These are phyloP conservation scores for Heliocybe sulcata DNA, from an alignment of 1,284 basidiomycete genomes.

Conservation along the genomic window DNA sequence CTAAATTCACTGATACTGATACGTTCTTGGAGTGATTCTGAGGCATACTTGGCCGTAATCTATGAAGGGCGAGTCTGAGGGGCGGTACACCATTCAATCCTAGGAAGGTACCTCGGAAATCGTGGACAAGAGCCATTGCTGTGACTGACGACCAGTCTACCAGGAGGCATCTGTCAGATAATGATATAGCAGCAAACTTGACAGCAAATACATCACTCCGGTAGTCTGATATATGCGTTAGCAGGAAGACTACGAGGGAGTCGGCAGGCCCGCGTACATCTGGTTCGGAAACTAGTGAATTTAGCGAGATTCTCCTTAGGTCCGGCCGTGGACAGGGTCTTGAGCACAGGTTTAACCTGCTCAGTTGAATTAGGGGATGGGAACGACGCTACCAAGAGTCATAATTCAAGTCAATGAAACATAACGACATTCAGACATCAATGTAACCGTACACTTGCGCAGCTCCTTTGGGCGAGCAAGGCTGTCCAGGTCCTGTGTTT, in stretches of 20 bases:
- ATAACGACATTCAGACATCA: background rate
- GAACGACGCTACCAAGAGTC: slow-evolving; percentile 36
- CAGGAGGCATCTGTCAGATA: slow-evolving; percentile 2
- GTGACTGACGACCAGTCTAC: slow-evolving; percentile 74
- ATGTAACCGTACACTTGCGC: slow-evolving; percentile 28
- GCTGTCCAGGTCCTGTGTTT: slow-evolving; percentile 56
- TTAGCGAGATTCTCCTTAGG: slow-evolving; percentile 63
- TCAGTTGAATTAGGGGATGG: slow-evolving; percentile 52
- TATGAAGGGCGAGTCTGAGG: slow-evolving; percentile 20
- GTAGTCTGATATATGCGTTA: slow-evolving; percentile 54
- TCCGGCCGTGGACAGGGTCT: slow-evolving; percentile 59
- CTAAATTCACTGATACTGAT: slow-evolving; percentile 77
- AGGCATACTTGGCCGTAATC: slow-evolving; percentile 61
- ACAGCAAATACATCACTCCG: slow-evolving; percentile 47
- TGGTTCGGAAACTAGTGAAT: slow-evolving; percentile 70
- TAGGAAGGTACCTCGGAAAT: slow-evolving; percentile 52
- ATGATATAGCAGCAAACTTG: slow-evolving; percentile 21
- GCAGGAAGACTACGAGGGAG: slow-evolving; percentile 16
- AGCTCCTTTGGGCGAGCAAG: slow-evolving; percentile 30
- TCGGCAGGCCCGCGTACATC: slow-evolving; percentile 37
- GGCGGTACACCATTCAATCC: too few species aligned
- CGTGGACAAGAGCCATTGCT: slow-evolving; percentile 76
- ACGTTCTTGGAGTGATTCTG: slow-evolving; percentile 40
- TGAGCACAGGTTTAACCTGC: slow-evolving; percentile 50
- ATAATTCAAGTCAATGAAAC: background rate